Evolutionary conservation across 2,329 filamentous ascomycete species (phyloP).

Genomic region (Cladosporium halotolerans): DNA sequence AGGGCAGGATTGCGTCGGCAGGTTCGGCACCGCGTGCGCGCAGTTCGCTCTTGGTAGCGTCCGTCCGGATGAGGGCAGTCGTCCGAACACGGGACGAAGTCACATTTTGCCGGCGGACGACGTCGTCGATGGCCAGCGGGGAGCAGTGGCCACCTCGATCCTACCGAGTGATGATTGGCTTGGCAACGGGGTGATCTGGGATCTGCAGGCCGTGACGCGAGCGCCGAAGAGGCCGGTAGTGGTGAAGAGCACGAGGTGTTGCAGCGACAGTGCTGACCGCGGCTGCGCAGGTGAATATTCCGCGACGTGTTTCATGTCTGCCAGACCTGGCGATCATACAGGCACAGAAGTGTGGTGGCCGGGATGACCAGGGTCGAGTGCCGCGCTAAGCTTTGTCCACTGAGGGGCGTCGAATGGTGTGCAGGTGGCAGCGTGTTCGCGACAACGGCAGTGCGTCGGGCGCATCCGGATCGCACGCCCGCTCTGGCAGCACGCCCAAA

Average conservation of each 20-base stretch:
- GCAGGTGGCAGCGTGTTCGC: not conserved
- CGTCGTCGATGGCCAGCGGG: not conserved
- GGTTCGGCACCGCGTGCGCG: not conserved
- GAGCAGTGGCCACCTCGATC: constrained; percentile 1
- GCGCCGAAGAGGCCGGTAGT: not conserved
- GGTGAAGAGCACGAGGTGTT: not conserved
- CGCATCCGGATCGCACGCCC: not conserved
- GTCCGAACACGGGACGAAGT: not conserved
- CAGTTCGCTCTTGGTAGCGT: not conserved
- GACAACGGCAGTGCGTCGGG: not conserved
- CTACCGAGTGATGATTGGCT: constrained; percentile 1
- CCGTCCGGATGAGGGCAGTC: not conserved
- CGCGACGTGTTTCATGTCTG: constrained; percentile 7
- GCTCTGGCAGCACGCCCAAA: not conserved
- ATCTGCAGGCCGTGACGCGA: not conserved
- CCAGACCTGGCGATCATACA: constrained; percentile 3
- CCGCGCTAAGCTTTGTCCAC: not conserved
- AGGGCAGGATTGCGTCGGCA: not conserved
- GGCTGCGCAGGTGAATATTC: not conserved
- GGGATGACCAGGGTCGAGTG: not conserved
- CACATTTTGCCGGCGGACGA: not conserved
- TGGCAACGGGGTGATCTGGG: constrained; percentile 10
- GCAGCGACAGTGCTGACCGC: not conserved
- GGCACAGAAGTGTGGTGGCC: not conserved
- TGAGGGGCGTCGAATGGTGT: not conserved